Evolutionary conservation across 768 basidiomycete genomes (phyloP), one percentile per base, ranked within the genome.

Genomic region (Lactifluus pinguis): DNA sequence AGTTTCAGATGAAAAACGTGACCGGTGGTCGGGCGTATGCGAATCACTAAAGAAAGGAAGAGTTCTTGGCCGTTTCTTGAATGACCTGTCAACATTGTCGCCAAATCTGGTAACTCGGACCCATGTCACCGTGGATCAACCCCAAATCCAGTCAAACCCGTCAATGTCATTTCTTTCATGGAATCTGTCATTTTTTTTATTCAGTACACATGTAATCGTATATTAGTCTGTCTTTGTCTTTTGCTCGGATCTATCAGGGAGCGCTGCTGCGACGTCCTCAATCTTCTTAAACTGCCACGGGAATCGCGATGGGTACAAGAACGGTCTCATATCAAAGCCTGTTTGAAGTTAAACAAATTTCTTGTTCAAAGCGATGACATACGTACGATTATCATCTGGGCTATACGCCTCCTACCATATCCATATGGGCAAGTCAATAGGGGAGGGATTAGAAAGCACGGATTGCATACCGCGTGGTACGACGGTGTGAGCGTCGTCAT

Each of bases 201-300:
- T 34, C 32, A 34, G 5, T n/a, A n/a, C n/a, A n/a, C n/a, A n/a
- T 34, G 32, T 34, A 34, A 6, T 34, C 9, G 5, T 6, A 34
- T 34, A 6, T 9, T 9, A 5, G 9, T 66, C 60, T 4, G 57
- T 66, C 32, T 66, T 66, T 11, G 65, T 58, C 48, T 66, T 66
- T 9, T 61, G 53, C 8, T 64, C 64, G 5, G 88, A 86, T 64
- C 82, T 79, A 69, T 92, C 87, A 1, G 92, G 92, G 41, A 95
- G 74, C 9, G 70, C 76, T 4, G 83, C 86, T 6, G 90, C 92
- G 5, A 92, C 79, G 60, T 85, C 84, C 69, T 99, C 95, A 61
- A 99, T 98, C 76, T 92, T 94, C 73, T 78, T 86, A 75, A 97
- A 99, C 71, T 99, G 97, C 86, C 92, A 98, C 0, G 89, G 90